Evolutionary conservation across 2,329 filamentous ascomycete species (phyloP).

Genomic region (Xylariaceae sp.): DNA sequence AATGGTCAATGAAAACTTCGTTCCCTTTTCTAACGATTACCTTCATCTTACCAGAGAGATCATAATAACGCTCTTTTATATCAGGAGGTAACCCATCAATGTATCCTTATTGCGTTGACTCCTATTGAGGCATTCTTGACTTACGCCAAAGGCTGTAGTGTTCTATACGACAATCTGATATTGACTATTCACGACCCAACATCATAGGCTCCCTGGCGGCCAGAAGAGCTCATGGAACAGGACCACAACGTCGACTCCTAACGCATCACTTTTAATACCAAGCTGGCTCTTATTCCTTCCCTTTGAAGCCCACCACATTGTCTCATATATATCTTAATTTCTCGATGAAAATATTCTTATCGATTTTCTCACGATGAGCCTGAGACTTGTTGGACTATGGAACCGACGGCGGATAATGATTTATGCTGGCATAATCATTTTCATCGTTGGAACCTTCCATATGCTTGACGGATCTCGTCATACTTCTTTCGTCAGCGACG

Average conservation of each 20-base stretch:
- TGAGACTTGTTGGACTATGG: neutral
- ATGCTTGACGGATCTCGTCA: neutral
- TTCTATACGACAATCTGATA: neutral
- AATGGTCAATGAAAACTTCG: neutral
- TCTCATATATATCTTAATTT: neutral
- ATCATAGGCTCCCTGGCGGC: slow-evolving; percentile 8
- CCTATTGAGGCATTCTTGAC: neutral
- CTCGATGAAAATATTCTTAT: neutral
- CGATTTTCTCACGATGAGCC: neutral
- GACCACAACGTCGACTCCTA: slow-evolving; percentile 2
- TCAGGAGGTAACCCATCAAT: no score
- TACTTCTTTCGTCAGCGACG: neutral
- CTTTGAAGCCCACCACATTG: neutral
- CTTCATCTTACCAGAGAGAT: no score
- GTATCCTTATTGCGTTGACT: neutral
- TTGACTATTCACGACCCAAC: slow-evolving; percentile 16
- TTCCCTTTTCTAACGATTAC: neutral
- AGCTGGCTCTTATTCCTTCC: neutral
- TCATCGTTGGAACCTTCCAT: slow-evolving; percentile 2
- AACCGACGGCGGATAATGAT: slow-evolving; percentile 7
- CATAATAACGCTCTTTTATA: no score
- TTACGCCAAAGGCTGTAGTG: neutral
- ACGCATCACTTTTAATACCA: neutral
- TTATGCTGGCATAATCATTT: slow-evolving; percentile 10
- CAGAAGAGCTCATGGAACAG: neutral